phyloP scores from a whole-genome alignment of 306 rosid species.

The Trichosanthes cucumerina region DNA sequence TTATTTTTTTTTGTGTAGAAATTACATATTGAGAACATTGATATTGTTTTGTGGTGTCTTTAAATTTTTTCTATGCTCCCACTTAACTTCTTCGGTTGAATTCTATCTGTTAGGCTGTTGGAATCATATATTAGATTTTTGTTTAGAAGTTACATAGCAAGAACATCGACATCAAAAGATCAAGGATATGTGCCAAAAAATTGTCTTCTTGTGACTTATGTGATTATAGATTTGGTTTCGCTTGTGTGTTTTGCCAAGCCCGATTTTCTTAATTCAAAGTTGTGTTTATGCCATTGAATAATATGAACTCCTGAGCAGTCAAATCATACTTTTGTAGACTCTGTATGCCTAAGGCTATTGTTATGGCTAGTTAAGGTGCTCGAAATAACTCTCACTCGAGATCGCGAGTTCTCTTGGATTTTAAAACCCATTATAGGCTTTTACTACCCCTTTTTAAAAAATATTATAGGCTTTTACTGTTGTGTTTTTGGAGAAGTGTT shows the following conservation, averaged over 20 bases:
- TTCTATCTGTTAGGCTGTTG: too few species aligned
- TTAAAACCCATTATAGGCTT: neutral
- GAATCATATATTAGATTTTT: neutral
- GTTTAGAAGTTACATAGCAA: neutral
- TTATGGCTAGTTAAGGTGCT: neutral
- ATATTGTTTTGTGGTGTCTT: too few species aligned
- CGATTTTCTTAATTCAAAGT: neutral
- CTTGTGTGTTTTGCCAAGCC: neutral
- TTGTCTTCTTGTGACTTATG: neutral
- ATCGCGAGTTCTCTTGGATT: too few species aligned
- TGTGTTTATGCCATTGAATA: neutral
- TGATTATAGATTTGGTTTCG: neutral
- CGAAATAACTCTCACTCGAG: too few species aligned
- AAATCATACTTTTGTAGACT: neutral
- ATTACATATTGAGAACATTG: too few species aligned
- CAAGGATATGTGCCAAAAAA: neutral
- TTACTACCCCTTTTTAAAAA: neutral
- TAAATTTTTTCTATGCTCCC: too few species aligned
- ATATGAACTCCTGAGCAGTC: neutral
- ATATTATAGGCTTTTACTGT: too few species aligned
- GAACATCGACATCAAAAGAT: neutral
- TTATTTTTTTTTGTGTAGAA: too few species aligned
- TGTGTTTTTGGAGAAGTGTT: neutral
- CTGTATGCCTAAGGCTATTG: neutral
- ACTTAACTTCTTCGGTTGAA: too few species aligned